phyloP scores from a whole-genome alignment of 176 grass and related monocot species.

The Phyllostachys edulis region DNA sequence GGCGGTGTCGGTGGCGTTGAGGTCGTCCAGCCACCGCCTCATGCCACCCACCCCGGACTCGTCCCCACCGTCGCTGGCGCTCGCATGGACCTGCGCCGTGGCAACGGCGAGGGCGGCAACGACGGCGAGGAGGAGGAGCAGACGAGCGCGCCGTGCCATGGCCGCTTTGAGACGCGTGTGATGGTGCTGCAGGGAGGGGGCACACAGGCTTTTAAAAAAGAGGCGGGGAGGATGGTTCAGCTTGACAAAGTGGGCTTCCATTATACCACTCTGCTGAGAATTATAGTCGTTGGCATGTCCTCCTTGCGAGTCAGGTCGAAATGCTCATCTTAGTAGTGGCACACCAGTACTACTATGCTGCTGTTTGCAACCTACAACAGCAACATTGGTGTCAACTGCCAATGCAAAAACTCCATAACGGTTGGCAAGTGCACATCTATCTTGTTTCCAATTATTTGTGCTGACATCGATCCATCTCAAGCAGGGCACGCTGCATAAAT shows the following conservation, averaged over 20 bases:
- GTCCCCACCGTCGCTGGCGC: not conserved
- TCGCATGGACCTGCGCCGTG: not conserved
- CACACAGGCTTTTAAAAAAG: conserved; percentile 31
- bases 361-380: not conserved
- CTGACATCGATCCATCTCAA: not conserved
- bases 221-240: not conserved
- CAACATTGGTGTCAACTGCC: not conserved
- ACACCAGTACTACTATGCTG: not conserved
- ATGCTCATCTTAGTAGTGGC: no score
- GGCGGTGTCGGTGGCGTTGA: not conserved
- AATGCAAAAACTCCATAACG: not conserved
- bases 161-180: not conserved
- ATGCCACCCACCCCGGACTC: not conserved
- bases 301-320: no score
- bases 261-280: not conserved
- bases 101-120: not conserved
- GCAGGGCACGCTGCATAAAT: no score
- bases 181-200: not conserved
- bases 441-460: not conserved
- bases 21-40: conserved; percentile 30
- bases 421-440: not conserved
- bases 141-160: conserved; percentile 8
- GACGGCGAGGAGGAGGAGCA: conserved; percentile 1
- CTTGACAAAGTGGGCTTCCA: not conserved
- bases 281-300: no score